Evolutionary conservation across 257 asterid genomes (phyloP).

Genomic region (Solanum sejunctum): DNA sequence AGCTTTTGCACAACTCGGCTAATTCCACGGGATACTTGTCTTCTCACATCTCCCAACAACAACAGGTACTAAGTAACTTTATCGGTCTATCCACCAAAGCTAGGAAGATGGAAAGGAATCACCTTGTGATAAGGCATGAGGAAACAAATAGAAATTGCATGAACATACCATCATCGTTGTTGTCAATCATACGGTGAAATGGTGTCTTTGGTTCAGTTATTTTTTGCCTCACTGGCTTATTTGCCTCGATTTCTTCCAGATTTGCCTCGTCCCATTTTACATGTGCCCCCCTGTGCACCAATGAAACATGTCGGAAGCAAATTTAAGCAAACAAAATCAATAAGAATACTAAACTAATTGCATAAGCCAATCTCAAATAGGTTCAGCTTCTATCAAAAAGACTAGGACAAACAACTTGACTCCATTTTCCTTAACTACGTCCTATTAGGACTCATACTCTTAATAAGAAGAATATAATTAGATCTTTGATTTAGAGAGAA

Average conservation of each 20-base stretch:
- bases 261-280: conserved; percentile 86
- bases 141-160: neutral
- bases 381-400: neutral
- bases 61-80: neutral
- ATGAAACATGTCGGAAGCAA: neutral
- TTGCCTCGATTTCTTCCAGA: conserved; percentile 84
- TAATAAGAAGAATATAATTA: neutral
- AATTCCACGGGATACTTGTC: neutral
- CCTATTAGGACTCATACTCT: neutral
- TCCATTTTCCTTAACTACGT: neutral
- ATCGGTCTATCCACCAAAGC: neutral
- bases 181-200: conserved; percentile 77
- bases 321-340: neutral
- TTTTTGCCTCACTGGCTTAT: conserved; percentile 87
- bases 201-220: conserved; percentile 98
- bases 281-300: conserved; percentile 35
- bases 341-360: neutral
- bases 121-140: neutral
- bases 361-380: neutral
- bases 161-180: conserved; percentile 47
- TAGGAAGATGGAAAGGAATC: neutral
- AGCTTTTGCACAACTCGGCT: neutral
- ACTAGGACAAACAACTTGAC: neutral
- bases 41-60: neutral
- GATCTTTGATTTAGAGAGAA: neutral